These are phyloP conservation scores for Dothistroma pini DNA, from an alignment of 2,329 filamentous ascomycete species.

Conservation along the genomic window DNA sequence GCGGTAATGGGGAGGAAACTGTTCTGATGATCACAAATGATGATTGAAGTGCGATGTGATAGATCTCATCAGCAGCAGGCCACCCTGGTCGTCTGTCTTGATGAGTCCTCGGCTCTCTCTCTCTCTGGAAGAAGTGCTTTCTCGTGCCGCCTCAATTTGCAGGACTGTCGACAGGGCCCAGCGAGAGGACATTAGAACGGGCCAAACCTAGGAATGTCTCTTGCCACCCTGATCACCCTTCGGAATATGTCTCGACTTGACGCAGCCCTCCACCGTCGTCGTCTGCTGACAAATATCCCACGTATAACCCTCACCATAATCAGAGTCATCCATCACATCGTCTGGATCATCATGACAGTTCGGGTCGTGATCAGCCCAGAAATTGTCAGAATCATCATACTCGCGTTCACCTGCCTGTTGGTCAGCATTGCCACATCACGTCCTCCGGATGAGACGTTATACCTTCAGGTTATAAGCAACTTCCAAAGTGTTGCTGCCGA, in stretches of 20 bases:
- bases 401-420: not conserved
- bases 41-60: not conserved
- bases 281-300: not conserved
- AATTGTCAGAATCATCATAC: not conserved
- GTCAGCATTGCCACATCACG: not conserved
- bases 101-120: not conserved
- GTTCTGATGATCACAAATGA: too few relatives aligned
- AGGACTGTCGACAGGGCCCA: too few relatives aligned
- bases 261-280: not conserved
- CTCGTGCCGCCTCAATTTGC: too few relatives aligned
- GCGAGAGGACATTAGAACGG: too few relatives aligned
- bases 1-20: too few relatives aligned
- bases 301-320: not conserved
- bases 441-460: not conserved
- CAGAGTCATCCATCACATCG: not conserved
- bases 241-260: not conserved
- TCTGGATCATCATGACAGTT: not conserved
- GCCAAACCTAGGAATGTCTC: too few relatives aligned
- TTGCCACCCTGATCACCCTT: not conserved
- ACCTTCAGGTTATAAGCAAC: constrained; percentile 9
- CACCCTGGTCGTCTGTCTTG: not conserved
- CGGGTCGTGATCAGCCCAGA: not conserved
- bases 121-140: not conserved
- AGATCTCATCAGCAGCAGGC: not conserved
- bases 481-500: constrained; percentile 1